These are phyloP conservation scores for Melampsora abietis-canadensis DNA, from an alignment of 1,284 basidiomycete genomes.

Conservation along the genomic window DNA sequence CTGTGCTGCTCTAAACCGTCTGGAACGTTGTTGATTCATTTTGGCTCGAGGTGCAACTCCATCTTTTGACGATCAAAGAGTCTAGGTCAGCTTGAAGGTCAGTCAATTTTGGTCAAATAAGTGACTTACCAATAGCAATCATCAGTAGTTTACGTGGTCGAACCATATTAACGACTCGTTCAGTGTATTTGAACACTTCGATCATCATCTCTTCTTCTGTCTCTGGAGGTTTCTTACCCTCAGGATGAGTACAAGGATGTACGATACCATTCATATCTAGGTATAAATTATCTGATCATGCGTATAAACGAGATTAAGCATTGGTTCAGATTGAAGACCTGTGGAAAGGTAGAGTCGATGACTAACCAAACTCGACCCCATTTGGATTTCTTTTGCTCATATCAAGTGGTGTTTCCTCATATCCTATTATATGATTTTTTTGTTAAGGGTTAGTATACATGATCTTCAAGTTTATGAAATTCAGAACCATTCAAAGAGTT, in stretches of 20 bases:
- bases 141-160: conserved; percentile 89
- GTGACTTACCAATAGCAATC: conserved; percentile 84
- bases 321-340: background rate
- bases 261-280: conserved; percentile 60
- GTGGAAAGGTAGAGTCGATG: conserved; percentile 12
- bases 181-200: conserved; percentile 94
- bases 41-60: conserved; percentile 97
- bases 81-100: background rate
- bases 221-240: conserved; percentile 91
- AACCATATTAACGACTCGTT: conserved; percentile 94
- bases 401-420: conserved; percentile 55
- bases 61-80: conserved; percentile 59
- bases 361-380: conserved; percentile 86
- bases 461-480: background rate
- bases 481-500: background rate
- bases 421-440: conserved; percentile 9
- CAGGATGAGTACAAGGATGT: conserved; percentile 97
- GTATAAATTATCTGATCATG: conserved; percentile 43
- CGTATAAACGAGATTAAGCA: background rate
- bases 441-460: background rate
- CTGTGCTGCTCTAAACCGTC: conserved; percentile 89
- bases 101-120: background rate
- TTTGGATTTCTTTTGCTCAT: conserved; percentile 89
- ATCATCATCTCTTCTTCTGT: conserved; percentile 99
- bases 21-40: conserved; percentile 97